Base-by-base conservation (phyloP, 2,329 filamentous ascomycete genomes). In the Epichloe aotearoae region DNA sequence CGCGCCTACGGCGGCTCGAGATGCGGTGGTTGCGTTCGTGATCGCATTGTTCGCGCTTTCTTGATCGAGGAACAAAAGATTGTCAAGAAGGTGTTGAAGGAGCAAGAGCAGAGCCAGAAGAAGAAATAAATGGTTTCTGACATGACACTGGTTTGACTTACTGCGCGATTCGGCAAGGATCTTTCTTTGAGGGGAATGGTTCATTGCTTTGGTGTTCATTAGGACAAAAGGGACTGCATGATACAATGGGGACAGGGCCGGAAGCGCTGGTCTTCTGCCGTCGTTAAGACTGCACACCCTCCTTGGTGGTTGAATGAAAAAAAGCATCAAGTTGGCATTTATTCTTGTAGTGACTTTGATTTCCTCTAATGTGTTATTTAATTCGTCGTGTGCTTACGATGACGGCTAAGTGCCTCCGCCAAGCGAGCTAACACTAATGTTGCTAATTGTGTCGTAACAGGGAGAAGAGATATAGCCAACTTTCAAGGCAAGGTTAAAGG, bases 51-150 rank as follows among this genome's bases (percentile, higher is more conserved):
- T 64, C 88, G 93, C 65, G 93, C 93, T 59, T 98, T 98, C 85
- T 78, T 98, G 73, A 97, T 98, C 62, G 94, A 98, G 81, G 93
- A 98, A 84, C 93, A 98, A 82, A 98, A 98, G 88, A 97, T 98
- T 66, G 93, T 98, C 76, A 98, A 98, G 89, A 98, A 98, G 88
- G 93, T 98, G 67, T 83, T 97, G 72, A 96, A 96, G 86, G 91
- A 97, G 82, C 88, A 95, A 78, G 86, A 88, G 79, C 86, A 73
- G 67, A 70, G 74, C 67, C 72, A 76, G 65, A 82, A 78, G 73
- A 82, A 81, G 77, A 82, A 82, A 76, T 82, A 86, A 81, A 77
- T 59, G 74, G 50, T 50, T 58, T 59, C 59, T n/a, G n/a, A n/a
- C n/a, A 52, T 50, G 59, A 55, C 57, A 57, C 55, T 53, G 59